A percentile compares a stretch with the other conserved stretches of the same genome.
phyloP scores from a whole-genome alignment of 257 asterid species.

The Jacaranda copaia region DNA sequence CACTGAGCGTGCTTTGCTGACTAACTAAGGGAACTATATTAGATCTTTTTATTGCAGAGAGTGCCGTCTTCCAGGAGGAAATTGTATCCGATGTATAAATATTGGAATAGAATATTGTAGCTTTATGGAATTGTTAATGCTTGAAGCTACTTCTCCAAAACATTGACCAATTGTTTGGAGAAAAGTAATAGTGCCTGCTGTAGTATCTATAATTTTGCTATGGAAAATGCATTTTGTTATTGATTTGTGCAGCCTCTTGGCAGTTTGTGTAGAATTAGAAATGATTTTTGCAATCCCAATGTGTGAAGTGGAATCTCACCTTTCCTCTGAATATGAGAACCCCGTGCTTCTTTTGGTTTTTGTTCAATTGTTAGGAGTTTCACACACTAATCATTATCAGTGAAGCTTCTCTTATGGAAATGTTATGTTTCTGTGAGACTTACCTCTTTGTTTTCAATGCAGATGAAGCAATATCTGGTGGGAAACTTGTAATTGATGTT shows the following conservation, averaged over 20 bases:
- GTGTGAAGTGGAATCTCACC: not conserved
- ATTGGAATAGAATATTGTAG: not conserved
- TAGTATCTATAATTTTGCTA: not conserved
- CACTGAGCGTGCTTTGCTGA: not conserved
- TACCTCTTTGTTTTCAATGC: slow-evolving; percentile 38
- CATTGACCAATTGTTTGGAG: not conserved
- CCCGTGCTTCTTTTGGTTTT: not conserved
- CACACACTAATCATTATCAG: not conserved
- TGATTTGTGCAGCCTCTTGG: not conserved
- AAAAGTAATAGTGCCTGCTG: not conserved
- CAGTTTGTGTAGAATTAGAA: not conserved
- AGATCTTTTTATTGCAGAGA: not conserved
- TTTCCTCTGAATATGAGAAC: not conserved
- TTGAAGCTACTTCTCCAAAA: not conserved
- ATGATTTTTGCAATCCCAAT: not conserved
- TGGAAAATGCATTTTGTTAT: not conserved
- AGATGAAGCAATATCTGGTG: slow-evolving; percentile 66
- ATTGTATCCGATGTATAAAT: not conserved
- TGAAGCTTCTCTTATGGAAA: not conserved
- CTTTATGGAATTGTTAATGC: not conserved
- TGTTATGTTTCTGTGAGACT: slow-evolving; percentile 12
- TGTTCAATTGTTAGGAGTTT: not conserved
- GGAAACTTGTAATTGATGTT: slow-evolving; percentile 74
- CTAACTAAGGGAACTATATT: not conserved
- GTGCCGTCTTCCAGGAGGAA: not conserved